Evolutionary conservation across 2,329 filamentous ascomycete species (phyloP), one percentile per base, ranked within the genome.

Genomic region (Clarireedia hainanense): DNA sequence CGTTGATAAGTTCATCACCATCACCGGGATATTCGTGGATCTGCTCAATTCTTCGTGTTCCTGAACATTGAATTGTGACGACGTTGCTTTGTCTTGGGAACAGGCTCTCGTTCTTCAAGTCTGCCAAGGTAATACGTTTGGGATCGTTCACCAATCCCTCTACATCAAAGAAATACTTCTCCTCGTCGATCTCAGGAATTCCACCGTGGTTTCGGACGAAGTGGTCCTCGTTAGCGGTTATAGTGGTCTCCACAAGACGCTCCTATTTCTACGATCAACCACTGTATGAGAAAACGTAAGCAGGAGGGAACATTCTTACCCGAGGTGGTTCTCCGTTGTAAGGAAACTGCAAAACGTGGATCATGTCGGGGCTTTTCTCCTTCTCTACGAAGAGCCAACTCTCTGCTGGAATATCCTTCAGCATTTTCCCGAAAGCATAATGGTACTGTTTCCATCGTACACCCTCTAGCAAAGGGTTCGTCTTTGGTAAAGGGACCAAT

Each of bases 131-230:
- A 17, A 64, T 56, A 12, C 53, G 55, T 42, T 60, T 59, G 2
- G 62, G 61, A 1, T 59, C 57, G 14, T 63, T 62, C 1, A 64
- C 62, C 15, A 64, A 46, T 15, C 63, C 63, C 10, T 34, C 61
- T 40, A 64, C 30, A 37, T 62, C 62, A 9, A 64, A 58, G 12
- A 57, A 58, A 37, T 52, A 58, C 17, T 55, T 37, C 3, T 68
- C 67, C 26, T 75, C 70, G 7, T 86, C 76, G 53, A 89, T 87
- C 6, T 79, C 72, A 0, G 86, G 86, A 17, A 89, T 81, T 0
- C 85, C 85, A 9, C 86, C 85, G 59, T 89, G 86, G 57, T 89
- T 89, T 6, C 86, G 75, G 0, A 89, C 81, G 60, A 87, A 89
- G 61, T 84, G 80, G n/a, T 79, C 71, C 4, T 72, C 61, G 58